Evolutionary conservation across 148 eudicot species (phyloP).

Genomic region (Limonium bicolor): DNA sequence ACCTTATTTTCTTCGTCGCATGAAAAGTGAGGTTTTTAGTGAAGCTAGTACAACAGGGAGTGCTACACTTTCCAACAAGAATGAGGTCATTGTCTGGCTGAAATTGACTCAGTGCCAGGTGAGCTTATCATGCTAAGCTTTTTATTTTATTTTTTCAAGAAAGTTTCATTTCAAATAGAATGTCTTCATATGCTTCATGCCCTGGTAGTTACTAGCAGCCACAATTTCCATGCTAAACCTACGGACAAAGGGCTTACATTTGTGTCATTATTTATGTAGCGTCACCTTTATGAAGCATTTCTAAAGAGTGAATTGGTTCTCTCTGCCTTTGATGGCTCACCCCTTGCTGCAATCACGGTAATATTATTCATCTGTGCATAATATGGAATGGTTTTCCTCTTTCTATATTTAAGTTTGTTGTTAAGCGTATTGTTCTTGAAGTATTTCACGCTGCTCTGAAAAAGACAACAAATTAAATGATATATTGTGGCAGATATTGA

Average conservation of each 20-base stretch:
- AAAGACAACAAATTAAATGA: constrained; percentile 5
- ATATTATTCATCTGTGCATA: background rate
- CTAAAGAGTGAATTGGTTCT: constrained; percentile 88
- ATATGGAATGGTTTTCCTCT: too few species aligned
- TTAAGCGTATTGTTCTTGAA: background rate
- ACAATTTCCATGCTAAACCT: too few species aligned
- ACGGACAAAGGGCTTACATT: too few species aligned
- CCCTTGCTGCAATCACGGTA: constrained; percentile 98
- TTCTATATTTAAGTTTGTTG: background rate
- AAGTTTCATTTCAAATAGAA: background rate
- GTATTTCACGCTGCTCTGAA: background rate
- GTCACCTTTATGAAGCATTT: constrained; percentile 88
- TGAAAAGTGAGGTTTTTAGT: constrained; percentile 78
- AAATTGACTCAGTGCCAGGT: constrained; percentile 80
- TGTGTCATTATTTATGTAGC: constrained; percentile 38
- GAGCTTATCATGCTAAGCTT: background rate
- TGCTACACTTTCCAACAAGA: constrained; percentile 63
- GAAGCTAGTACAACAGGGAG: constrained; percentile 27
- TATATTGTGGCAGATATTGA: constrained; percentile 44
- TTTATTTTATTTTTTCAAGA: background rate
- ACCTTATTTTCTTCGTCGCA: constrained; percentile 84
- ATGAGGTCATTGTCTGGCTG: constrained; percentile 91
- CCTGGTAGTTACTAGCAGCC: too few species aligned
- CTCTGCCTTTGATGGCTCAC: constrained; percentile 97
- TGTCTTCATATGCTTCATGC: constrained; percentile 2